Evolutionary conservation across 2,329 filamentous ascomycete genomes (phyloP).

Genomic region (Talaromyces albobiverticillius): DNA sequence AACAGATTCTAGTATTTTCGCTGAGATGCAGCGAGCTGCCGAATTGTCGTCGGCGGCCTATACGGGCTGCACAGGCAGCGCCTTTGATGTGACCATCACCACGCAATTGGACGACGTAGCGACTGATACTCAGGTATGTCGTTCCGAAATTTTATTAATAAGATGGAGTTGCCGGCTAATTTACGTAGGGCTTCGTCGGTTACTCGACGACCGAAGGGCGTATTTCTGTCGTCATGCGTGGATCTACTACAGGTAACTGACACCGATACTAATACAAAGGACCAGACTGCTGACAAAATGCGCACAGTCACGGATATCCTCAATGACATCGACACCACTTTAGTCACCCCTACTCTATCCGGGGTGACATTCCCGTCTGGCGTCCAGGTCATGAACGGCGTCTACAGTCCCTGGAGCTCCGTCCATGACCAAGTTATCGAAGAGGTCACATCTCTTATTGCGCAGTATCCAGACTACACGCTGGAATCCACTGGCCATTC

Average conservation of each 20-base stretch:
- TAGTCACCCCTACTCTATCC: constrained; percentile 24
- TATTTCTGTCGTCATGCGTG: constrained; percentile 29
- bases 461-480: constrained; percentile 26
- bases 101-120: constrained; percentile 22
- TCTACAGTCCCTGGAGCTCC: constrained; percentile 26
- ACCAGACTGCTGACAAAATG: constrained; percentile 8
- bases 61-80: constrained; percentile 23
- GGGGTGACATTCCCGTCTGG: constrained; percentile 27
- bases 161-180: neutral
- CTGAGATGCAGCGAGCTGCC: constrained; percentile 25
- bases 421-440: constrained; percentile 28
- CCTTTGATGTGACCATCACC: constrained; percentile 31
- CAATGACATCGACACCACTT: constrained; percentile 25
- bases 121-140: constrained; percentile 25
- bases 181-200: constrained; percentile 25
- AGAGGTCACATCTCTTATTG: constrained; percentile 25
- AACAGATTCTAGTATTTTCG: constrained; percentile 19
- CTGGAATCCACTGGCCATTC: constrained; percentile 31
- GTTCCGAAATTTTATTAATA: neutral
- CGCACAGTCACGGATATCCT: constrained; percentile 19
- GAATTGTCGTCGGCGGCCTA: constrained; percentile 30
- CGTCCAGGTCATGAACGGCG: constrained; percentile 27
- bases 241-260: constrained; percentile 25
- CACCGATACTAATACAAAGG: neutral
- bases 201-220: constrained; percentile 24